Base-by-base conservation (phyloP, 805 yeast species). In the Candida cerambycidarum region DNA sequence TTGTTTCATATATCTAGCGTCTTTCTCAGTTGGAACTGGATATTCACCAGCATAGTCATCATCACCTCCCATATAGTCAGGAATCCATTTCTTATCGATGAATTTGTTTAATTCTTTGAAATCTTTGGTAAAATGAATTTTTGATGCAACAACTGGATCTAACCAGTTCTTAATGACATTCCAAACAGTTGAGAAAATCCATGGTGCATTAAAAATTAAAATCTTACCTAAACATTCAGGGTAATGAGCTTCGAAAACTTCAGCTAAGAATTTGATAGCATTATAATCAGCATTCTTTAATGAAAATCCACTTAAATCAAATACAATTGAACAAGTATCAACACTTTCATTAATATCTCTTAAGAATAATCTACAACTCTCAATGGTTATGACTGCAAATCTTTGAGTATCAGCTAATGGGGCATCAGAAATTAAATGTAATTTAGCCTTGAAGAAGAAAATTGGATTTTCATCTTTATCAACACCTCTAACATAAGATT, bases 161-260 rank as follows among this genome's bases (percentile, higher is more conserved):
- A 92, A 72, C 98, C 97, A 92, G 54, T 83, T 82, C 63, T 88
- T 89, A 55, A 93, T 81, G 53, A 92, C 79, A 53, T 83, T 85
- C 98, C 99, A 93, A 46, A 92, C 87, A 17, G 97, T 92, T 39
- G 86, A 80, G 69, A 93, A 93, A 42, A 93, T 80, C 98, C 97
- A 89, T 19, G 99, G 99, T 0, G 99, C 97, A 55, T 86, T 85
- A 68, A 89, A 96, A 47, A 93, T 85, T 52, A 89, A 76, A 41
- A 93, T 69, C 43, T 78, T 79, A 13, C 96, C 97, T 46, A 93
- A 75, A 31, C 88, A 83, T 65, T 93, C 99, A 1, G 99, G 99
- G 62, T 92, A 93, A 60, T 92, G 96, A 0, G 96, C 95, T 71
- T 93, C 98, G 63, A 93, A 89, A 47, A 90, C 85, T 42, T 81